Evolutionary conservation across 352 stramenopile species (phyloP), one percentile per base, ranked within the genome.

Genomic region (Globisporangium rhizosaccharum): DNA sequence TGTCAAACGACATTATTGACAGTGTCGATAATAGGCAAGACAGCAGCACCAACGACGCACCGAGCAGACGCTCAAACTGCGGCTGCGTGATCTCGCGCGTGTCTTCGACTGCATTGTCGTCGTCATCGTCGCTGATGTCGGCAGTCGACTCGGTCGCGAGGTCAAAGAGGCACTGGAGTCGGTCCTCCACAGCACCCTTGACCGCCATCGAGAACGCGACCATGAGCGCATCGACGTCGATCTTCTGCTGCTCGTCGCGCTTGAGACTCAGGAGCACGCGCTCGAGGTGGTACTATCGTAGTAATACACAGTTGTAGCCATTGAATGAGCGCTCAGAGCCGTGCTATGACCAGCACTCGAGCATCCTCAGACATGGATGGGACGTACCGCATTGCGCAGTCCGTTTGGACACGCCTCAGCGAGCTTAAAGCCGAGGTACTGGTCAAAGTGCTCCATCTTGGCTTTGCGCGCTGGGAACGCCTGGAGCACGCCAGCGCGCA

Each of bases 181-280:
- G 80, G 33, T 94, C 82, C 46, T 91, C 77, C 23, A 86, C 75
- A 0, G 61, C 67, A 5, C 85, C 85, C 56, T 94, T 92, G 36
- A 94, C 75, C 2, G 81, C 79, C 80, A 94, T 81, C 28, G 85
- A 90, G 64, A 94, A 92, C 46, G 85, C 85, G 18, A 91, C 82
- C 53, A 94, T 62, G 48, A 90, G 69, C 47, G 82, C 75, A 50
- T 94, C 80, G 28, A 91, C 66, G 51, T 90, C 73, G 47, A 61
- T 64, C 65, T 88, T 89, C 52, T 82, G 68, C 37, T 85, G 61
- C 7, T 44, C 61, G 44, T 90, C 76, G 54, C 72, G 73, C 37
- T 74, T 52, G 7, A 94, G 69, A 66, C 81, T 89, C 67, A 89
- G 50, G 45, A 92, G 62, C 50, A 94, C 75, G 37, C 85, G 75